These are phyloP conservation scores for Pestalotiopsis fici DNA, from an alignment of 2,329 filamentous ascomycete species.

Conservation along the genomic window DNA sequence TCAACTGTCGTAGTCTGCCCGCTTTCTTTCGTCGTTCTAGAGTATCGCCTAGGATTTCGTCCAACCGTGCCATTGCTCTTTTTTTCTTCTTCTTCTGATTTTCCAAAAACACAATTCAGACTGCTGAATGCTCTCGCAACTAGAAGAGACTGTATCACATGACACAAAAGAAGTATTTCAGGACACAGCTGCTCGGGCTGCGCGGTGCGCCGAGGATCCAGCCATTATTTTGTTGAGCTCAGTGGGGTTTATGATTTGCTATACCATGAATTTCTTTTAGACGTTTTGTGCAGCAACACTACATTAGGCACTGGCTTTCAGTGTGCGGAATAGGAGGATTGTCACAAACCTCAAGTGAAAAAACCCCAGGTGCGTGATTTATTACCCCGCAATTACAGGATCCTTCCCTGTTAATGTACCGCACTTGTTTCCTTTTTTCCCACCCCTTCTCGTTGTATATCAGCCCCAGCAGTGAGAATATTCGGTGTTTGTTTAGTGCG, in stretches of 20 bases:
- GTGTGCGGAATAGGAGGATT: too few relatives aligned
- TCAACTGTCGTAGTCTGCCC: constrained; percentile 45
- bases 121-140: not conserved
- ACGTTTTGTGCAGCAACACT: not conserved
- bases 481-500: not conserved
- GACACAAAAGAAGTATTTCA: not conserved
- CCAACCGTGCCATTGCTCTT: constrained; percentile 13
- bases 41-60: constrained; percentile 19
- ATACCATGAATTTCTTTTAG: not conserved
- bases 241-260: not conserved
- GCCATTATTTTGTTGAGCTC: not conserved
- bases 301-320: not conserved
- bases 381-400: not conserved
- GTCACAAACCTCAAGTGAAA: not conserved
- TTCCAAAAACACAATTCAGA: not conserved
- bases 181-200: not conserved
- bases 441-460: not conserved
- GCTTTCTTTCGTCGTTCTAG: constrained; percentile 25
- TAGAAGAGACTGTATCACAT: not conserved
- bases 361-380: not conserved
- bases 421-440: too few relatives aligned
- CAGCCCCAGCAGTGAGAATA: not conserved
- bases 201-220: not conserved
- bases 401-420: not conserved
- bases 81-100: not conserved